Evolutionary conservation across 2,329 filamentous ascomycete genomes (phyloP), one percentile per base, ranked within the genome.

Genomic region (Onygenales sp.): DNA sequence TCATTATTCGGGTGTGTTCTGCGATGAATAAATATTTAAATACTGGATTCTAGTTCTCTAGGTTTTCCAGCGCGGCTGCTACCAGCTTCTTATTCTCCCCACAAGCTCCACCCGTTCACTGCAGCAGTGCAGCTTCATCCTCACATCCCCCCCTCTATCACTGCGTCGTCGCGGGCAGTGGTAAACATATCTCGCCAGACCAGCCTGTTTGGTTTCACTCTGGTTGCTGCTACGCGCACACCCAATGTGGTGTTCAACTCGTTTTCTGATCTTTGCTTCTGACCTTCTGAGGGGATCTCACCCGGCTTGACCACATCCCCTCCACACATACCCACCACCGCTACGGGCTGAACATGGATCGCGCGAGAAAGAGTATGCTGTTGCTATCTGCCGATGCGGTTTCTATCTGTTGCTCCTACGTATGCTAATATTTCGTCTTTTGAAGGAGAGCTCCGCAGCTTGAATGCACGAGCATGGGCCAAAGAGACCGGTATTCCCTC

Each of bases 381-480:
- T 39, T 33, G 36, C 55, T 46, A 49, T 27, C 42, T 43, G 31
- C 52, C 42, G 13, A 14, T 27, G 10, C 31, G 11, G 13, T 17
- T 33, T 17, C 33, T 33, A 14, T 39, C 21, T 31, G 49, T 46
- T 42, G 17, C 46, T 51, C 39, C 39, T 54, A 39, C 57, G 8
- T 55, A 32, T 48, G n/a, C 40, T 56, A 40, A 52, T 37, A 9
- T 14, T 14, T 32, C 40, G 42, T 31, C 40, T 48, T 37, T 21
- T 49, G 60, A 43, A 96, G 90, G 89, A 76, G 88, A 95, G 77
- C 80, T 97, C 74, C 88, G 90, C 77, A 82, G 86, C 74, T 77
- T 94, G 65, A 98, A 98, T 70, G 80, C 84, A 67, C 82, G 83
- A 73, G 88, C 86, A 57, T 98, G 93, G 93, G 79, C 86, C 67